These are phyloP conservation scores for Mentha longifolia DNA, from an alignment of 257 asterid species.

Conservation along the genomic window DNA sequence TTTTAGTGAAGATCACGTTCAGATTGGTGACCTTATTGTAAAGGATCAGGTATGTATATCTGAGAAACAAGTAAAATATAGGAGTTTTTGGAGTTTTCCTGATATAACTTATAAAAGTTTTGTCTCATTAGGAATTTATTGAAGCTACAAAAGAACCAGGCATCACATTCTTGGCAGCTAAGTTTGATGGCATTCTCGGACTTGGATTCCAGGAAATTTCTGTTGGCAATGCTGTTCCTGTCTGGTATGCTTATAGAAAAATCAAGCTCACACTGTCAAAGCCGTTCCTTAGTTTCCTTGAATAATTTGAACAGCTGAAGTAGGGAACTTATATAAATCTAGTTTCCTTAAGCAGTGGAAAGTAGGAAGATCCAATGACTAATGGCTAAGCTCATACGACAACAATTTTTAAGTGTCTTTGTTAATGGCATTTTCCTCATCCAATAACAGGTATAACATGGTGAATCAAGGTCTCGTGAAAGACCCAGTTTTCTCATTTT, in stretches of 20 bases:
- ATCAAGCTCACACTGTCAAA: not conserved
- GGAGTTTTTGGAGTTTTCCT: not conserved
- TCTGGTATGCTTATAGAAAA: slow-evolving; percentile 56
- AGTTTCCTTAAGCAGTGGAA: not conserved
- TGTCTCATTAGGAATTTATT: slow-evolving; percentile 61
- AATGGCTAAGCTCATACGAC: not conserved
- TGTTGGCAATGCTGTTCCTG: slow-evolving; percentile 76
- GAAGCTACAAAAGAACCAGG: slow-evolving; percentile 91
- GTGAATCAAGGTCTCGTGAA: slow-evolving; percentile 76
- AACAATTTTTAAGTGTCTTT: slow-evolving; percentile 8
- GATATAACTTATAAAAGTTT: slow-evolving; percentile 20
- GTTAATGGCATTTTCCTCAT: not conserved
- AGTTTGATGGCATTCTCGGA: slow-evolving; percentile 94
- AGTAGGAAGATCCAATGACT: not conserved
- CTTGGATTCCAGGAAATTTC: slow-evolving; percentile 95
- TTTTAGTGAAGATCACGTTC: slow-evolving; percentile 73
- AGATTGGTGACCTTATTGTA: slow-evolving; percentile 68
- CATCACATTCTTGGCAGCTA: slow-evolving; percentile 82
- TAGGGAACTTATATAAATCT: not conserved
- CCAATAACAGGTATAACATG: slow-evolving; percentile 70
- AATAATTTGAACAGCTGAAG: not conserved
- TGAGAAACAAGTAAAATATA: not conserved
- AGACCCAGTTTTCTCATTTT: slow-evolving; percentile 76
- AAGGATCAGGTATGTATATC: slow-evolving; percentile 63
- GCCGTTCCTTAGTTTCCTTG: not conserved